These are phyloP conservation scores for Geotrichum citri-aurantii DNA, from an alignment of 1,139 yeast genomes.

Conservation along the genomic window DNA sequence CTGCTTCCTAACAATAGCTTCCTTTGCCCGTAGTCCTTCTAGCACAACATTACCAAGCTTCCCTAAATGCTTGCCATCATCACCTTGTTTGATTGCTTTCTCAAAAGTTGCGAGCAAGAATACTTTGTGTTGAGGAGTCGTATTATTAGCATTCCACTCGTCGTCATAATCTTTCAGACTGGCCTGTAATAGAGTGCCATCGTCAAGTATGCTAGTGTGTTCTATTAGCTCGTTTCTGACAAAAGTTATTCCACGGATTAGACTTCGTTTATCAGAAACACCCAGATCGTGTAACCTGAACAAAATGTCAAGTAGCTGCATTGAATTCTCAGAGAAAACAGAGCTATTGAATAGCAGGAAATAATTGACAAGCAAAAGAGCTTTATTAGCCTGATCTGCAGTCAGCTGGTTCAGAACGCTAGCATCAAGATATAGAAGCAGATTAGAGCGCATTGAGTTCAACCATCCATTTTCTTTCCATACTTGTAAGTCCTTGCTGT, in stretches of 20 bases:
- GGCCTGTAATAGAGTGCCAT: not conserved
- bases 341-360: not conserved
- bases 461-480: conserved; percentile 15
- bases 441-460: not conserved
- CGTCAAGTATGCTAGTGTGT: not conserved
- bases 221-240: conserved; percentile 5
- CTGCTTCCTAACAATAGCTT: conserved; percentile 10
- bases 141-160: conserved; percentile 5
- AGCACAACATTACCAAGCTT: not conserved
- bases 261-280: conserved; percentile 10
- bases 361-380: conserved; percentile 9
- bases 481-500: not conserved
- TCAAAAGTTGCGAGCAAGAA: conserved; percentile 7
- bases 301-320: not conserved
- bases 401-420: not conserved
- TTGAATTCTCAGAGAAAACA: conserved; percentile 1
- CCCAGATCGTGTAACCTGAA: conserved; percentile 6
- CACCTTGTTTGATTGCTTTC: not conserved
- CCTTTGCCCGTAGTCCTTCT: conserved; percentile 2
- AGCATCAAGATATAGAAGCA: conserved; percentile 5
- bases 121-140: conserved; percentile 8
- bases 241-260: conserved; percentile 3
- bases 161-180: not conserved
- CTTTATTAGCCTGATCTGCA: conserved; percentile 10
- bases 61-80: not conserved